A percentile compares a stretch with the other conserved stretches of the same genome.
These are phyloP conservation scores for Pulveroboletus sp. DNA, from an alignment of 768 basidiomycete genomes.

Conservation along the genomic window DNA sequence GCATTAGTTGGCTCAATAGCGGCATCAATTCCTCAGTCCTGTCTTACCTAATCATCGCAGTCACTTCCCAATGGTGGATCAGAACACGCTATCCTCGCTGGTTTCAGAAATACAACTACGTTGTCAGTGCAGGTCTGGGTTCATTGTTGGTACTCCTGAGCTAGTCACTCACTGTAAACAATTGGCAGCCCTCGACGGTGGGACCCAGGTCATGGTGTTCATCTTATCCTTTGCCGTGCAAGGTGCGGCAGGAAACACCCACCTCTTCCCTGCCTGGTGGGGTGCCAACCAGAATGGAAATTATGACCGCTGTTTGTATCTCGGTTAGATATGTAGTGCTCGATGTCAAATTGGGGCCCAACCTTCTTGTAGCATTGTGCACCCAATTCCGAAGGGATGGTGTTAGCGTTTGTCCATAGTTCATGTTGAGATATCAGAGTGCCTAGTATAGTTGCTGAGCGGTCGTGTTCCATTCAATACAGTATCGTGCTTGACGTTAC, in stretches of 20 bases:
- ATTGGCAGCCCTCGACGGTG: slow-evolving; percentile 35
- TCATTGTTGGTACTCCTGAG: background rate
- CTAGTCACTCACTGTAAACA: too few species aligned
- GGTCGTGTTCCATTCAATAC: too few species aligned
- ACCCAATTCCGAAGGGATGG: background rate
- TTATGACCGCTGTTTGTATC: slow-evolving; percentile 26
- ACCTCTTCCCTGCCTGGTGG: slow-evolving; percentile 58
- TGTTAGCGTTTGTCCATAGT: too few species aligned
- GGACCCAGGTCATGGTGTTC: slow-evolving; percentile 51
- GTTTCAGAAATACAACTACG: slow-evolving; percentile 39
- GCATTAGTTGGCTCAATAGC: slow-evolving; percentile 14
- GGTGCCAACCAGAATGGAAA: slow-evolving; percentile 51
- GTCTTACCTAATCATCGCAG: slow-evolving; percentile 21
- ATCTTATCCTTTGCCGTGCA: slow-evolving; percentile 48
- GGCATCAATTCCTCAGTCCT: slow-evolving; percentile 29
- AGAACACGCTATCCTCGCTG: slow-evolving; percentile 34
- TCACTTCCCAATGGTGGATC: slow-evolving; percentile 37
- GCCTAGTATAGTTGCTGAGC: too few species aligned
- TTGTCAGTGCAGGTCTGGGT: slow-evolving; percentile 39
- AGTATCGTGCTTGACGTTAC: too few species aligned
- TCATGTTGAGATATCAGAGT: too few species aligned
- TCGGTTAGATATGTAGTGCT: slow-evolving; percentile 2
- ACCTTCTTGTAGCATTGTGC: background rate
- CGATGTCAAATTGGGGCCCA: background rate
- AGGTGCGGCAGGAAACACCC: slow-evolving; percentile 46